phyloP scores from a whole-genome alignment of 2,329 filamentous ascomycete species.

The Penicillium sp. region DNA sequence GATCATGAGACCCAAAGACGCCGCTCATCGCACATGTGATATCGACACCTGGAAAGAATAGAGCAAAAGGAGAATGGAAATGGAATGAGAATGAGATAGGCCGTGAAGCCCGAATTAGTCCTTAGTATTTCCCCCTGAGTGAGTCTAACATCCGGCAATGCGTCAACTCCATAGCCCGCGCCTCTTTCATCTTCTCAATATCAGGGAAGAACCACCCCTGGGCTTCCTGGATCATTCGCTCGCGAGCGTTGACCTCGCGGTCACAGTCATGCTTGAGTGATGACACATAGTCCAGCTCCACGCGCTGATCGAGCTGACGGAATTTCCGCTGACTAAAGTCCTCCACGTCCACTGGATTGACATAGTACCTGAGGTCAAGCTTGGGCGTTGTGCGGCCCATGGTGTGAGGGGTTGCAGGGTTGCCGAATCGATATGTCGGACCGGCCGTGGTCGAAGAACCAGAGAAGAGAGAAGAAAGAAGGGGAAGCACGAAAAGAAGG shows the following conservation, averaged over 20 bases:
- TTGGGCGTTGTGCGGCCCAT: constrained; percentile 68
- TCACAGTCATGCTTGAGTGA: constrained; percentile 71
- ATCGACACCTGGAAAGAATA: constrained; percentile 12
- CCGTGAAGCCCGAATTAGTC: constrained; percentile 8
- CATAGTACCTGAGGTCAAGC: constrained; percentile 76
- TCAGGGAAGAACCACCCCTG: constrained; percentile 87
- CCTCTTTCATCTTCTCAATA: constrained; percentile 71
- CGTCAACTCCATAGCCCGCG: constrained; percentile 60
- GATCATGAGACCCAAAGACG: constrained; percentile 11
- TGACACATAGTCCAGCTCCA: constrained; percentile 70
- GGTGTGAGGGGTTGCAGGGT: constrained; percentile 68
- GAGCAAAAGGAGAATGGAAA: constrained; percentile 3
- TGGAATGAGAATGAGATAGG: constrained; percentile 9
- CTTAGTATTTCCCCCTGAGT: constrained; percentile 43
- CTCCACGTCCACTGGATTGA: constrained; percentile 74
- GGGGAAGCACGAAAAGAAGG: constrained; percentile 80
- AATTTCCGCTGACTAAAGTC: constrained; percentile 69
- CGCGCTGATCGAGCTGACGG: constrained; percentile 69
- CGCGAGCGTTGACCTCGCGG: constrained; percentile 63
- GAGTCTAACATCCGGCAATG: constrained; percentile 57
- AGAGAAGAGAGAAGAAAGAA: constrained; percentile 76
- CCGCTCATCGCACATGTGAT: constrained; percentile 13
- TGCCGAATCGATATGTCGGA: constrained; percentile 75
- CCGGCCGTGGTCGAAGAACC: constrained; percentile 54
- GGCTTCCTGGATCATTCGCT: constrained; percentile 70